phyloP scores from a whole-genome alignment of 352 stramenopile genomes.

The Saprolegnia parasitica region DNA sequence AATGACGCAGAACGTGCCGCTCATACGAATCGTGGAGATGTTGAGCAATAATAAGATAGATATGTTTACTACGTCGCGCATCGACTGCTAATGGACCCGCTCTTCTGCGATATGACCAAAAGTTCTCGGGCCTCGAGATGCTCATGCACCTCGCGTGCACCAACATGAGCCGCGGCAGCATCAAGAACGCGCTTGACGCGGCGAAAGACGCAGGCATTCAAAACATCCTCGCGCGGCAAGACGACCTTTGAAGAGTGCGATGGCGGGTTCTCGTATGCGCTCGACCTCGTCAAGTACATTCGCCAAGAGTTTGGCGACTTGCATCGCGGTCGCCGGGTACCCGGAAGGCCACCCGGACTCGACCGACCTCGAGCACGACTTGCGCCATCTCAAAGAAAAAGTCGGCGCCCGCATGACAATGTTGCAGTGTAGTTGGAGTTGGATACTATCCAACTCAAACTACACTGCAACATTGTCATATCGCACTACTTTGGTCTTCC shows the following conservation, averaged over 20 bases:
- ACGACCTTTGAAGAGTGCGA: slow-evolving; percentile 87
- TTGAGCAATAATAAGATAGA: too few species aligned
- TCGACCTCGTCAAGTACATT: slow-evolving; percentile 98
- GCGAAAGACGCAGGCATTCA: slow-evolving; percentile 92
- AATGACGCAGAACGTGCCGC: too few species aligned
- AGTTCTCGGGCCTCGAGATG: slow-evolving; percentile 88
- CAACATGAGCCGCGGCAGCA: slow-evolving; percentile 94
- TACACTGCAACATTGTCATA: too few species aligned
- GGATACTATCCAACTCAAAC: too few species aligned
- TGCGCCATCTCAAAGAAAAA: slow-evolving; percentile 97
- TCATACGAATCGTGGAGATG: too few species aligned
- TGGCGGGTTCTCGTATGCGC: slow-evolving; percentile 89
- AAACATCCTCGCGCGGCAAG: slow-evolving; percentile 97
- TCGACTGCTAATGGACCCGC: slow-evolving; percentile 93
- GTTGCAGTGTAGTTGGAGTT: too few species aligned
- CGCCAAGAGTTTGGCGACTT: slow-evolving; percentile 89
- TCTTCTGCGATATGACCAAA: slow-evolving; percentile 99
- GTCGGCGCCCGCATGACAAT: too few species aligned
- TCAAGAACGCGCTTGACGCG: slow-evolving; percentile 89
- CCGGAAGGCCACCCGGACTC: slow-evolving; percentile 95
- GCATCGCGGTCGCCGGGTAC: slow-evolving; percentile 96
- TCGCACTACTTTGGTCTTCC: too few species aligned
- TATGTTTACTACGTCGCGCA: slow-evolving; percentile 86
- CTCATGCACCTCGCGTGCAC: slow-evolving; percentile 97
- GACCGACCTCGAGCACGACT: slow-evolving; percentile 85